Percentiles rank a stretch among this genome's conserved stretches.
These are phyloP conservation scores for Calonectria pteridis DNA, from an alignment of 2,329 filamentous ascomycete species.

Conservation along the genomic window DNA sequence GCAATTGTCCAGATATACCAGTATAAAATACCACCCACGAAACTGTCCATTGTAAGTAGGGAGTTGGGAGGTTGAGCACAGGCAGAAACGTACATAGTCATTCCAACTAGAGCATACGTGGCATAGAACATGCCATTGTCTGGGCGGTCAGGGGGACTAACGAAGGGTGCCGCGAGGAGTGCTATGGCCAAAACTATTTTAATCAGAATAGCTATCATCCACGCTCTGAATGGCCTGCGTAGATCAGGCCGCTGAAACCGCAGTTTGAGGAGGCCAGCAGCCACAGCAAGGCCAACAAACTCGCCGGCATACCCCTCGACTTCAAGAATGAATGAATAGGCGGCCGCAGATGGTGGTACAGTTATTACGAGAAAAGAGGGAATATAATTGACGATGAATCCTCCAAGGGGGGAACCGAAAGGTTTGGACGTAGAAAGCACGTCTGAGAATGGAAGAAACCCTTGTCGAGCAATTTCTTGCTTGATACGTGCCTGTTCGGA, in stretches of 20 bases:
- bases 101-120: conserved; percentile 66
- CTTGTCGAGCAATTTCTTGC: conserved; percentile 79
- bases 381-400: conserved; percentile 76
- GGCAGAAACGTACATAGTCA: conserved; percentile 61
- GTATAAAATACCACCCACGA: conserved; percentile 71
- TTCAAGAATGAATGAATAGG: conserved; percentile 80
- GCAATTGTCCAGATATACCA: conserved; percentile 77
- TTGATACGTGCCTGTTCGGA: conserved; percentile 71
- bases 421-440: conserved; percentile 74
- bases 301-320: conserved; percentile 77
- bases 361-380: conserved; percentile 76
- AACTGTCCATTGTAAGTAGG: conserved; percentile 50
- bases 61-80: neutral
- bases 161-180: conserved; percentile 72
- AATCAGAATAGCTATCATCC: conserved; percentile 69
- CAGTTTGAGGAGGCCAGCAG: conserved; percentile 70
- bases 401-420: conserved; percentile 76
- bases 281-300: conserved; percentile 69
- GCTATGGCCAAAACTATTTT: conserved; percentile 65
- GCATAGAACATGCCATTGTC: conserved; percentile 64
- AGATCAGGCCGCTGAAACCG: conserved; percentile 70
- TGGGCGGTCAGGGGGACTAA: conserved; percentile 65
- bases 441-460: conserved; percentile 74
- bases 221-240: conserved; percentile 74
- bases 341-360: conserved; percentile 72